Conservation (phyloP, 495 filamentous ascomycete genomes). For the Penicillium desertorum region DNA sequence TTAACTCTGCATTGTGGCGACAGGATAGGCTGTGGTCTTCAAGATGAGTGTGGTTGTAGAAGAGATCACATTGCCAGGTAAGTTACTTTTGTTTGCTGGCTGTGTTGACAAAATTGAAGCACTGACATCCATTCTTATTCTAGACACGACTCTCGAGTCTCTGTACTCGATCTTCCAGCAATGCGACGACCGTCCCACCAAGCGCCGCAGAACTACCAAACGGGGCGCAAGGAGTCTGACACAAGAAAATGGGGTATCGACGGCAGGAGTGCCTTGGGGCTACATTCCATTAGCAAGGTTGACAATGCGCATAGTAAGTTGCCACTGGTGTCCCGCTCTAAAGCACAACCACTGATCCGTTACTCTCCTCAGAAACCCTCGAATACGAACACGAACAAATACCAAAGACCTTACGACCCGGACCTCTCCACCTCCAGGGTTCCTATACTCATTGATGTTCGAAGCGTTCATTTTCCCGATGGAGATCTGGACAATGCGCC, state of each 20-base stretch:
- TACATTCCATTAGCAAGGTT: conserved; percentile 43
- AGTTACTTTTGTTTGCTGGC: neutral
- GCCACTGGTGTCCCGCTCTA: neutral
- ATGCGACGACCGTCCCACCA: conserved; percentile 26
- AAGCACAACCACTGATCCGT: conserved; percentile 9
- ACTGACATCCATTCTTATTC: conserved; percentile 14
- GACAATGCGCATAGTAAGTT: conserved; percentile 35
- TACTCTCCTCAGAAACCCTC: conserved; percentile 25
- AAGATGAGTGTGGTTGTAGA: conserved; percentile 34
- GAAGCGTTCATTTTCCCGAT: conserved; percentile 1
- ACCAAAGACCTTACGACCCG: neutral
- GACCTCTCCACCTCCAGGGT: conserved; percentile 8
- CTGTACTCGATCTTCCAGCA: conserved; percentile 29
- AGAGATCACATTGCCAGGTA: conserved; percentile 29
- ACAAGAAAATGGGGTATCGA: conserved; percentile 21
- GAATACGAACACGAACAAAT: neutral
- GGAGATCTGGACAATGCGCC: neutral
- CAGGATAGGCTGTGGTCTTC: neutral
- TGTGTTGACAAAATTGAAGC: neutral
- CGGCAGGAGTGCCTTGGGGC: conserved; percentile 26
- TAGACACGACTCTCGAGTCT: conserved; percentile 30
- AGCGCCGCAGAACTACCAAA: conserved; percentile 39
- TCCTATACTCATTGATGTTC: conserved; percentile 25
- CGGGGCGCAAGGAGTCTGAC: conserved; percentile 23
- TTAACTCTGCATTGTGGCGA: conserved; percentile 5